Evolutionary conservation across 306 rosid genomes (phyloP), one percentile per base, ranked within the genome.

Genomic region (Lupinus albus): DNA sequence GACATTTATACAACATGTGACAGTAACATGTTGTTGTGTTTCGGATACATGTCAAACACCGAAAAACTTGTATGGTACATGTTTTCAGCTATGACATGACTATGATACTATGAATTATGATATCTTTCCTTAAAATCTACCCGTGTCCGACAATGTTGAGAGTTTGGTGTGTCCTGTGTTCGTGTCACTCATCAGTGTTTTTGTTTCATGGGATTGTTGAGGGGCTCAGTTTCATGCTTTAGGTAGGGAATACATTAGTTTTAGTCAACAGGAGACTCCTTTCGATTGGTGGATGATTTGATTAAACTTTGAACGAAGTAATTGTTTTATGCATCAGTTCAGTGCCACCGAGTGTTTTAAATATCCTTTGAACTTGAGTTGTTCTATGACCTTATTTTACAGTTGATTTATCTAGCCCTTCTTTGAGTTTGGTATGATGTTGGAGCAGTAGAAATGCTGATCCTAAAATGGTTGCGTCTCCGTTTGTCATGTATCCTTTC

Each of bases 341-440:
- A 25, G 28, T 25, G 28, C 1, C 28, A 2, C 28, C 3, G 3
- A 0, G 16, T 32, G 33, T 53, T 73, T 30, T 2, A 12, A 64
- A 45, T 36, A 28, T 50, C 18, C 60, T 35, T 53, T 35, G 30
- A 61, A 53, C 17, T 30, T 6, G 51, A 18, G 17, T 49, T 62
- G 12, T 39, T 69, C 28, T 52, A 41, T 28, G 4, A 63, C 47
- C 16, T 15, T 41, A 11, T 15, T 39, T 46, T 36, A 3, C 2
- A 1, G 28, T 25, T 25, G 28, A 25, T 25, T 25, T 25, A 25
- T 25, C 28, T 25, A 25, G 3, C 28, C 1, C 28, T 25, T 25
- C 28, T 25, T 70, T 62, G 53, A 45, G 46, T 62, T 54, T 25
- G 38, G 36, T 48, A 25, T 46, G 53, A 13, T 69, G 28, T 53